Conservation (phyloP, 2,329 filamentous ascomycete species). For the Venturia carpophila region DNA sequence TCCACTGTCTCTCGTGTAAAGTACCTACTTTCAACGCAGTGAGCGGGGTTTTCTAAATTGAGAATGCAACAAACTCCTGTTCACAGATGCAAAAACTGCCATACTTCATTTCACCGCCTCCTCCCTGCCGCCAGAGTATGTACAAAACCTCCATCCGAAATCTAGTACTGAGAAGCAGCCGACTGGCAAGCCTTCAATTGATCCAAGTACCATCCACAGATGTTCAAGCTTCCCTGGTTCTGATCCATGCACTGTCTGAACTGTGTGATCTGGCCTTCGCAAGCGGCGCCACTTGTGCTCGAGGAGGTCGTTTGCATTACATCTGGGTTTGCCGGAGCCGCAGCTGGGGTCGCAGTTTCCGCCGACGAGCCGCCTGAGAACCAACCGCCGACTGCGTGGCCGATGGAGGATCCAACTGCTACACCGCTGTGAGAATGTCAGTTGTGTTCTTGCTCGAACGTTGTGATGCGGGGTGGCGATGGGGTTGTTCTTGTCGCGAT, state of each 20-base stretch:
- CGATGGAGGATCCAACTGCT: constrained; percentile 89
- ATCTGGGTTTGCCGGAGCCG: constrained; percentile 27
- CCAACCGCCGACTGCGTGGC: constrained; percentile 84
- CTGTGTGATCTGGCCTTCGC: constrained; percentile 68
- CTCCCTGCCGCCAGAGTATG: not conserved
- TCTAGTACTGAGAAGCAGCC: constrained; percentile 42
- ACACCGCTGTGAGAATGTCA: constrained; percentile 61
- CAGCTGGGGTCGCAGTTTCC: constrained; percentile 46
- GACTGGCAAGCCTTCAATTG: constrained; percentile 60
- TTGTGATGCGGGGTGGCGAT: not conserved
- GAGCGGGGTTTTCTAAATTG: not conserved
- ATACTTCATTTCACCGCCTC: not conserved
- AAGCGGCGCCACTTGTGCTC: constrained; percentile 37
- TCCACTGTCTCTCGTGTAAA: not conserved
- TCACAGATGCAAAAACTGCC: not conserved
- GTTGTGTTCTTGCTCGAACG: not conserved
- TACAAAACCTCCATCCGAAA: not conserved
- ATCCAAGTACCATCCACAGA: constrained; percentile 97
- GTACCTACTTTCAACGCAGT: not conserved
- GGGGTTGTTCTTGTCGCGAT: not conserved
- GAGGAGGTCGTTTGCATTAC: constrained; percentile 21
- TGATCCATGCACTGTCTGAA: constrained; percentile 98
- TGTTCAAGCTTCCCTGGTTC: constrained; percentile 80
- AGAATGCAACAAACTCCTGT: not conserved
- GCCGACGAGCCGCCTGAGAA: constrained; percentile 66